Evolutionary conservation across 306 rosid genomes (phyloP).

Genomic region (Oxytropis ochrocephala): DNA sequence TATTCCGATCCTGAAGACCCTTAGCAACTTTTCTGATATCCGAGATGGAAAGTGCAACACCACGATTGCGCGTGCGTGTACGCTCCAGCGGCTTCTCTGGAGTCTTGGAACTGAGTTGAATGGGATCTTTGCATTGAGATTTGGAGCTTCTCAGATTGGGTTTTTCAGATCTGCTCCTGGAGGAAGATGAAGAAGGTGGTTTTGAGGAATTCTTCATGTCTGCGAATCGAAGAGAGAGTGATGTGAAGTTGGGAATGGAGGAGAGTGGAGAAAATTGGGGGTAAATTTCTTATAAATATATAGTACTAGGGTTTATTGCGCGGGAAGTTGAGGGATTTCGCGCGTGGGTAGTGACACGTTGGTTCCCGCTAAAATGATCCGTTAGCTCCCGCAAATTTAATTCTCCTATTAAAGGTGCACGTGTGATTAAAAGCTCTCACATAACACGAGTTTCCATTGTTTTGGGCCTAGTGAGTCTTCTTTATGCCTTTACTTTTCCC

Average conservation of each 20-base stretch:
- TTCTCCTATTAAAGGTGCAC: background rate
- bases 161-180: conserved; percentile 31
- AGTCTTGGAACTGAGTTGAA: conserved; percentile 36
- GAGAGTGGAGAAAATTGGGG: background rate
- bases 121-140: conserved; percentile 11
- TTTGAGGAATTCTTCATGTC: conserved; percentile 41
- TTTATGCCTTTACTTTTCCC: too few species aligned
- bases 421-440: too few species aligned
- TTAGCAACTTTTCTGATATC: conserved; percentile 41
- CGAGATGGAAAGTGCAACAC: conserved; percentile 37
- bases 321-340: conserved; percentile 33
- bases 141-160: conserved; percentile 7
- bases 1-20: conserved; percentile 23
- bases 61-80: conserved; percentile 27
- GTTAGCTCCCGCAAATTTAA: conserved; percentile 44
- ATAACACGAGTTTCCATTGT: background rate
- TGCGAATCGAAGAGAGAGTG: background rate
- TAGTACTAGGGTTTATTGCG: background rate
- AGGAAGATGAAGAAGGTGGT: conserved; percentile 17
- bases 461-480: background rate
- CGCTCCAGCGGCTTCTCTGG: conserved; percentile 52
- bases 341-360: conserved; percentile 26
- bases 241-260: background rate
- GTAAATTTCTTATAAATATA: background rate
- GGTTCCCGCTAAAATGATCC: conserved; percentile 60